phyloP scores from a whole-genome alignment of 2,329 filamentous ascomycete genomes.

The Fusarium chlamydosporum region DNA sequence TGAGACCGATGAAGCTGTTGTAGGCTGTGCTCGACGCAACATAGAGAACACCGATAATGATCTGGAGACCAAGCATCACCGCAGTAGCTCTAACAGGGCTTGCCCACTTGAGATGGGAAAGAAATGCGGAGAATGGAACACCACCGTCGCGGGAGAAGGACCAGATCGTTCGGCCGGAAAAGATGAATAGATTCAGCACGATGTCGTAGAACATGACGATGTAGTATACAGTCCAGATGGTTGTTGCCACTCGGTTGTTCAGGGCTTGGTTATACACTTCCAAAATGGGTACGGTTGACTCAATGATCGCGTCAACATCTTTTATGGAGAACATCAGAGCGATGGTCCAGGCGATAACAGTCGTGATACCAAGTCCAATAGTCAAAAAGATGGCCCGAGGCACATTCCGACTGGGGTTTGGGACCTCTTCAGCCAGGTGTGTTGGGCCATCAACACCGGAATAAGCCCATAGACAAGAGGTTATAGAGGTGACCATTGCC shows the following conservation, averaged over 20 bases:
- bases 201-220: conserved; percentile 51
- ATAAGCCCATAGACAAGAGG: conserved; percentile 47
- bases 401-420: conserved; percentile 48
- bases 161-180: conserved; percentile 48
- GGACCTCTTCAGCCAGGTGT: conserved; percentile 46
- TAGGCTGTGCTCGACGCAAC: conserved; percentile 47
- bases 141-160: conserved; percentile 48
- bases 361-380: conserved; percentile 43
- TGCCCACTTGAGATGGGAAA: conserved; percentile 43
- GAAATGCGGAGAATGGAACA: conserved; percentile 42
- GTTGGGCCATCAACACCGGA: conserved; percentile 45
- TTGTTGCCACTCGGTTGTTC: conserved; percentile 46
- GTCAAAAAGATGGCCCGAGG: conserved; percentile 48
- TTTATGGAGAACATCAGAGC: conserved; percentile 48
- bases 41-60: conserved; percentile 46
- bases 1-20: conserved; percentile 47
- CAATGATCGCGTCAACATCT: conserved; percentile 45
- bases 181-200: conserved; percentile 48
- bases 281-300: conserved; percentile 44
- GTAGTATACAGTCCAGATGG: conserved; percentile 48
- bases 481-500: conserved; percentile 46
- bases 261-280: conserved; percentile 48
- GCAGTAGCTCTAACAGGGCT: conserved; percentile 47
- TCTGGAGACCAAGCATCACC: conserved; percentile 50
- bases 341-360: conserved; percentile 47